These are phyloP conservation scores for Paramecium pentaurelia DNA, from an alignment of 73 alveolate species.

Conservation along the genomic window DNA sequence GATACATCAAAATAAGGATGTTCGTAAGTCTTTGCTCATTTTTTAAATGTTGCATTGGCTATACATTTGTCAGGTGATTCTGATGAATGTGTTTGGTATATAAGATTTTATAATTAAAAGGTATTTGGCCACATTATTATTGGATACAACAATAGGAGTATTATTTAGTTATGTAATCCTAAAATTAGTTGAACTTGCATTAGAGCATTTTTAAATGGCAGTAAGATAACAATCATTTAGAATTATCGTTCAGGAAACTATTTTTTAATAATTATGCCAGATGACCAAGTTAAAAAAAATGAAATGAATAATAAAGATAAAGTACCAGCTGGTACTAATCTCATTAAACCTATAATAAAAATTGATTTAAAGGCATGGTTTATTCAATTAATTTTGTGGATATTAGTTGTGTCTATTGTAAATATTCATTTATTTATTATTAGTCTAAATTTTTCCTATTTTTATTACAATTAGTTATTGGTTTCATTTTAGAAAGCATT, in stretches of 20 bases:
- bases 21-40: slow-evolving; percentile 62
- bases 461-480: background rate
- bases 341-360: background rate
- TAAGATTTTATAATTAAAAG: background rate
- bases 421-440: background rate
- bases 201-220: background rate
- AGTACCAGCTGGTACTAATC: background rate
- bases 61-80: slow-evolving; percentile 59
- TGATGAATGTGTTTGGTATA: slow-evolving; percentile 66
- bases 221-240: background rate
- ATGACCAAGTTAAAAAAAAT: slow-evolving; percentile 26
- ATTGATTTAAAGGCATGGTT: slow-evolving; percentile 27
- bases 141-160: slow-evolving; percentile 65
- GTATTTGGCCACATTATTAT: slow-evolving; percentile 70
- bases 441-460: background rate
- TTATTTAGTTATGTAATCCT: background rate
- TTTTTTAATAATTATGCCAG: slow-evolving; percentile 31
- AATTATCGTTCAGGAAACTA: slow-evolving; percentile 18
- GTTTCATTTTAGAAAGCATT: background rate
- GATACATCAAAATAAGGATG: slow-evolving; percentile 69
- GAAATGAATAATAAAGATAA: slow-evolving; percentile 20
- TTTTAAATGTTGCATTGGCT: slow-evolving; percentile 66
- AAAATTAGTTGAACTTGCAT: background rate
- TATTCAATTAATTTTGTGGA: slow-evolving; percentile 18
- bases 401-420: background rate